These are phyloP conservation scores for Fusarium sp. DNA, from an alignment of 2,329 filamentous ascomycete genomes.

Conservation along the genomic window DNA sequence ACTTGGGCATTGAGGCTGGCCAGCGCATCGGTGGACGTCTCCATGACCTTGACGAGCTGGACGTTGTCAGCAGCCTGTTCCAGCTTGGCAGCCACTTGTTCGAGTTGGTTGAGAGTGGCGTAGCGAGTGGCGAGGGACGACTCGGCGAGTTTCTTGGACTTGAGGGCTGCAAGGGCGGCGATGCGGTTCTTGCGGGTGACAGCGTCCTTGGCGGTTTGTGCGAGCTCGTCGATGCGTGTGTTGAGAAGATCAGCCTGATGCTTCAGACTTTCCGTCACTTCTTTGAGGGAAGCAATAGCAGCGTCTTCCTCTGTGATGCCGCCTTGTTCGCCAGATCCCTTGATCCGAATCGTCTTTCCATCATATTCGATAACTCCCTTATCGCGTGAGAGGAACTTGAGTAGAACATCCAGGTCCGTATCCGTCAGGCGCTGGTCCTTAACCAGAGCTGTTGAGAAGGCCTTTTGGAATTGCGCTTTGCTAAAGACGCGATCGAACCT, in stretches of 20 bases:
- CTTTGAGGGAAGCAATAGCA: constrained; percentile 83
- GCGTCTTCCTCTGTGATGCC: constrained; percentile 77
- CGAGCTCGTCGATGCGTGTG: constrained; percentile 70
- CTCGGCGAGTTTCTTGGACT: constrained; percentile 83
- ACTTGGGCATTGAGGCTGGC: constrained; percentile 75
- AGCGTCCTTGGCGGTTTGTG: constrained; percentile 70
- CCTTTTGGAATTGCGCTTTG: constrained; percentile 67
- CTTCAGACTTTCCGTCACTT: constrained; percentile 76
- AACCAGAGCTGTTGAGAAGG: constrained; percentile 62
- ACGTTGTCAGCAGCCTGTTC: constrained; percentile 87
- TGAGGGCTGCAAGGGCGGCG: constrained; percentile 78
- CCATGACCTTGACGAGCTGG: constrained; percentile 82
- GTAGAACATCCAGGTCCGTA: constrained; percentile 71
- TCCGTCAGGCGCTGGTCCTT: constrained; percentile 62
- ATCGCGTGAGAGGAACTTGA: constrained; percentile 74
- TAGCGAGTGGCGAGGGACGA: constrained; percentile 73
- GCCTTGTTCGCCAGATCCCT: constrained; percentile 56
- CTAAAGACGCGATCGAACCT: constrained; percentile 73
- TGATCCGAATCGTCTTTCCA: constrained; percentile 77
- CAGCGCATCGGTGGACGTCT: constrained; percentile 76
- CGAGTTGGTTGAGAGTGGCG: constrained; percentile 78
- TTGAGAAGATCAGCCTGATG: constrained; percentile 73
- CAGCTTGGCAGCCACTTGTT: constrained; percentile 82
- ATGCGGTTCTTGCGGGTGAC: constrained; percentile 76
- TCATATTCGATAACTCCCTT: constrained; percentile 66